Evolutionary conservation across 352 stramenopile species (phyloP).

Genomic region (Globisporangium radiosum): DNA sequence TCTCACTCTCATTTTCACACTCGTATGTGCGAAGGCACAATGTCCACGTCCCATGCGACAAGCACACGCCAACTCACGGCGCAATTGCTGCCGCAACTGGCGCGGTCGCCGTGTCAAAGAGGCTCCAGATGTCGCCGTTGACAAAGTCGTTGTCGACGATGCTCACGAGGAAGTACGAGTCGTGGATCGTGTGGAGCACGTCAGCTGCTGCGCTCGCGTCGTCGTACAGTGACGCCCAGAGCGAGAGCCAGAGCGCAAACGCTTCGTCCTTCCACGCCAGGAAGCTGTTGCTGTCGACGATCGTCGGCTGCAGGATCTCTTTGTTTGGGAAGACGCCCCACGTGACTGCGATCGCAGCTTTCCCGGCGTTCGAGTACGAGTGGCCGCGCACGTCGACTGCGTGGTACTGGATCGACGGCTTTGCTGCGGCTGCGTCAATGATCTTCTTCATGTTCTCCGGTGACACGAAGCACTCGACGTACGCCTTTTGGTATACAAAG

Average conservation of each 20-base stretch:
- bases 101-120: conserved; percentile 35
- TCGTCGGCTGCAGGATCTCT: conserved; percentile 95
- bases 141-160: conserved; percentile 99
- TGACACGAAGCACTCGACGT: conserved; percentile 98
- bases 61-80: conserved; percentile 2
- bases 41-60: not conserved
- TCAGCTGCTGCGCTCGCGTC: conserved; percentile 83
- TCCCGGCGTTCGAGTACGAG: conserved; percentile 86
- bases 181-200: conserved; percentile 93
- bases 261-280: conserved; percentile 95
- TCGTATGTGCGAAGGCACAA: too few species aligned
- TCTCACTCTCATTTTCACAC: conserved; percentile 8
- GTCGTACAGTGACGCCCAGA: conserved; percentile 96
- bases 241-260: conserved; percentile 94
- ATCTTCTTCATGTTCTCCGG: conserved; percentile 90
- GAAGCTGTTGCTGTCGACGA: conserved; percentile 97
- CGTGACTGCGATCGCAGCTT: conserved; percentile 93
- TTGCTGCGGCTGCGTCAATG: conserved; percentile 77
- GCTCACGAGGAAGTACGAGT: conserved; percentile 97
- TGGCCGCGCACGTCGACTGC: conserved; percentile 87
- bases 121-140: conserved; percentile 80
- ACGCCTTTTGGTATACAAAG: conserved; percentile 98
- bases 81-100: conserved; percentile 14
- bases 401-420: conserved; percentile 87
- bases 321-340: conserved; percentile 98